Percentiles rank a stretch among this genome's conserved stretches.
Conservation (phyloP, 345 rosid species). For the Cardamine chenopodiifolia region DNA sequence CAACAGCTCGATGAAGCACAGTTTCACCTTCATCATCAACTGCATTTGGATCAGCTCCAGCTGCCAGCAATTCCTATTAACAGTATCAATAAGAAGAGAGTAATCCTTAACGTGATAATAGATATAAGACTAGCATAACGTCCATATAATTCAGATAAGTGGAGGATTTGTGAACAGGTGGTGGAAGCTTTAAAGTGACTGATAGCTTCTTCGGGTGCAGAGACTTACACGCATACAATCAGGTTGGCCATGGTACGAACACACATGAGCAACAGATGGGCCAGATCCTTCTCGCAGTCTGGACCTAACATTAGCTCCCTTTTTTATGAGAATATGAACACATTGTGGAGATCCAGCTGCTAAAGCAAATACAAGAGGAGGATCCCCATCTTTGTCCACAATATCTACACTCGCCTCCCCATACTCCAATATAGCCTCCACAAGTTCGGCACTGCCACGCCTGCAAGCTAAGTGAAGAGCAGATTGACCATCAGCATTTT, state of each 20-base stretch:
- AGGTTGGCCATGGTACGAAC: conserved; percentile 99
- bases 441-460: conserved; percentile 89
- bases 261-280: conserved; percentile 95
- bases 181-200: conserved; percentile 19
- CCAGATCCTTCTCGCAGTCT: conserved; percentile 88
- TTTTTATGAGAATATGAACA: conserved; percentile 79
- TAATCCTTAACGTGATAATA: conserved; percentile 3
- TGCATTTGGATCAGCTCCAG: conserved; percentile 99
- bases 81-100: conserved; percentile 26
- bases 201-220: conserved; percentile 19
- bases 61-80: conserved; percentile 84
- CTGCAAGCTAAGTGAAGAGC: conserved; percentile 98
- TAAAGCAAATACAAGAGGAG: conserved; percentile 97
- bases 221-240: conserved; percentile 95
- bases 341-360: conserved; percentile 99
- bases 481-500: conserved; percentile 90
- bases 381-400: conserved; percentile 94
- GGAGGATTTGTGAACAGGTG: conserved; percentile 9
- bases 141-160: conserved; percentile 17
- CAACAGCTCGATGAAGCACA: conserved; percentile 85
- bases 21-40: conserved; percentile 98
- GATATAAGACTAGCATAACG: conserved; percentile 7
- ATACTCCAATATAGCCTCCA: conserved; percentile 72
- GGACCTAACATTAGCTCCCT: conserved; percentile 83
- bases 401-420: conserved; percentile 76